These are phyloP conservation scores for Aspergillus latus DNA, from an alignment of 2,329 filamentous ascomycete species.

Conservation along the genomic window DNA sequence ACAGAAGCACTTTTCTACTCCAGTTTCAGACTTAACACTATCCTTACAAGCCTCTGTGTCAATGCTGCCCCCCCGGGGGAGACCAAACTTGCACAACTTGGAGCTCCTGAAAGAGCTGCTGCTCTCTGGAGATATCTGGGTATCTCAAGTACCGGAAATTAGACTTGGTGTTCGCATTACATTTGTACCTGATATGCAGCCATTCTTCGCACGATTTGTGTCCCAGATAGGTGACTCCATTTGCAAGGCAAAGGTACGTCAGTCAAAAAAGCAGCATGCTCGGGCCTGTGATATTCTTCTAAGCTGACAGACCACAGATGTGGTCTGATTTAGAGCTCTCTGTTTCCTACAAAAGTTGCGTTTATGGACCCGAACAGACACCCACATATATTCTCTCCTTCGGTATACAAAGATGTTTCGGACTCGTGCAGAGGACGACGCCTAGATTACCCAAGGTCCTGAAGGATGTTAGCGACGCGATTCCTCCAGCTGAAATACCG, in stretches of 20 bases:
- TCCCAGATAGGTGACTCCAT: slow-evolving; percentile 25
- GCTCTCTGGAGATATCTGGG: slow-evolving; percentile 26
- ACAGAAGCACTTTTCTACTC: slow-evolving; percentile 13
- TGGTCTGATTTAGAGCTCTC: slow-evolving; percentile 34
- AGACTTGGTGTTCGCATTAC: slow-evolving; percentile 28
- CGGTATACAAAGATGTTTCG: slow-evolving; percentile 20
- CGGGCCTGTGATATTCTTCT: neutral
- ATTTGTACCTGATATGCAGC: slow-evolving; percentile 7
- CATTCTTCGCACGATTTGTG: slow-evolving; percentile 12
- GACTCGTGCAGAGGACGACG: neutral
- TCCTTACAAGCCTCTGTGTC: slow-evolving; percentile 22
- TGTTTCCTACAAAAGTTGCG: slow-evolving; percentile 23
- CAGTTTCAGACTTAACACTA: slow-evolving; percentile 21
- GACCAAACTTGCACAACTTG: neutral
- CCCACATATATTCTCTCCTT: slow-evolving; percentile 22
- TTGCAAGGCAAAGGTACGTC: slow-evolving; percentile 26
- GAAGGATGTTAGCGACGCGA: slow-evolving; percentile 16
- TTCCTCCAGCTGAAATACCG: slow-evolving; percentile 20
- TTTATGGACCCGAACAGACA: neutral
- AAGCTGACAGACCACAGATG: slow-evolving; percentile 23
- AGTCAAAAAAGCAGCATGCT: neutral
- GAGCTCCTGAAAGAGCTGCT: slow-evolving; percentile 9
- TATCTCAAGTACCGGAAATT: slow-evolving; percentile 29
- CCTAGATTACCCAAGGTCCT: slow-evolving; percentile 20
- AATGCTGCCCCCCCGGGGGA: slow-evolving; percentile 9